Evolutionary conservation across 495 filamentous ascomycete genomes (phyloP).

Genomic region (Hypoxylon cercidicola): DNA sequence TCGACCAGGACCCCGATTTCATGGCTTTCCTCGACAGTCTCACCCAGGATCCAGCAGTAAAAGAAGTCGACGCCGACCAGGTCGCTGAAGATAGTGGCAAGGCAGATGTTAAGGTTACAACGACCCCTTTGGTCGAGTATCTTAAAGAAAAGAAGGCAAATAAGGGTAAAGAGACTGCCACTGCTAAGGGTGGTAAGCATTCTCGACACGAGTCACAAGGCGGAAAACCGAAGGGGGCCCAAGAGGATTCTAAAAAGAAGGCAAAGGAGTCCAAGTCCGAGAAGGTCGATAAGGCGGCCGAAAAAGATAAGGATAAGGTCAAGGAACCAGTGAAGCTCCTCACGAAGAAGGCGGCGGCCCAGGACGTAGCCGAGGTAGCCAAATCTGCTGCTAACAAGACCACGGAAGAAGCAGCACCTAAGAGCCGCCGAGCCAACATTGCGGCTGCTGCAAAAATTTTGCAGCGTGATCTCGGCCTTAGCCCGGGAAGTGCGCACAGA

Average conservation of each 20-base stretch:
- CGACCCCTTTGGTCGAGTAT: conserved; percentile 90
- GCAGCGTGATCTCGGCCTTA: conserved; percentile 90
- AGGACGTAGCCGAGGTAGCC: conserved; percentile 61
- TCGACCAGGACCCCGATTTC: conserved; percentile 95
- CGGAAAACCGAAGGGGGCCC: conserved; percentile 61
- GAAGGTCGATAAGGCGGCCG: conserved; percentile 62
- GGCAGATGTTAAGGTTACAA: conserved; percentile 72
- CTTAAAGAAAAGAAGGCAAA: conserved; percentile 89
- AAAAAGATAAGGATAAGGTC: conserved; percentile 58
- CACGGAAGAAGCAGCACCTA: conserved; percentile 47
- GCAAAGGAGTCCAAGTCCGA: conserved; percentile 69
- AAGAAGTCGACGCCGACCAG: conserved; percentile 61
- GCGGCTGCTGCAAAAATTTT: conserved; percentile 84
- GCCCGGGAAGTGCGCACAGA: conserved; percentile 66
- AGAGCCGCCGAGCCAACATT: conserved; percentile 72
- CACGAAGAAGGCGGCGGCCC: conserved; percentile 70
- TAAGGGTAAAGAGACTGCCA: conserved; percentile 76
- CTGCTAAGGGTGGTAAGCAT: conserved; percentile 60
- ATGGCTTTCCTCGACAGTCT: conserved; percentile 90
- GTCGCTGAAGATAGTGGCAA: conserved; percentile 62
- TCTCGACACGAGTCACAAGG: conserved; percentile 56
- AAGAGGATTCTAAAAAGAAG: conserved; percentile 64
- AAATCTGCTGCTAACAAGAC: conserved; percentile 49
- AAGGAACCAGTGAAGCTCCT: conserved; percentile 85
- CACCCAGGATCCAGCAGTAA: conserved; percentile 73